Percentiles rank a stretch among this genome's conserved stretches.
These are phyloP conservation scores for Leucocoprinus sp. DNA, from an alignment of 768 basidiomycete genomes.

Conservation along the genomic window DNA sequence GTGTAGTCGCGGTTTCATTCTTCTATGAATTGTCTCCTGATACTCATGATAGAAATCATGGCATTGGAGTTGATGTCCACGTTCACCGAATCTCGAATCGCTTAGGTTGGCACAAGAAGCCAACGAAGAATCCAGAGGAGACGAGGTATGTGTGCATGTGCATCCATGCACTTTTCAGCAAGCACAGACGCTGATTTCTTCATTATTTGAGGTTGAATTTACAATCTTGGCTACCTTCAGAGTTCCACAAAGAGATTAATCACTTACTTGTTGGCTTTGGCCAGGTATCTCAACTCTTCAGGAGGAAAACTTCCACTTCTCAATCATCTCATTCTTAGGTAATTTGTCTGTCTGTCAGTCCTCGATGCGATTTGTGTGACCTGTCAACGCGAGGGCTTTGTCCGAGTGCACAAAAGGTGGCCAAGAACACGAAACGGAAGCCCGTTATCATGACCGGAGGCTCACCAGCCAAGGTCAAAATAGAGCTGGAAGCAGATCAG, in stretches of 20 bases:
- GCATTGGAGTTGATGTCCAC: slow-evolving; percentile 95
- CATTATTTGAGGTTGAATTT: slow-evolving; percentile 60
- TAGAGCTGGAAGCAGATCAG: slow-evolving; percentile 23
- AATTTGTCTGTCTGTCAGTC: slow-evolving; percentile 57
- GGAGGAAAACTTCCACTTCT: background rate
- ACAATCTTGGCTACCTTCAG: slow-evolving; percentile 76
- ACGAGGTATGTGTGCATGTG: slow-evolving; percentile 74
- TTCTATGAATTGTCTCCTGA: background rate
- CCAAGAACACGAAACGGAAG: slow-evolving; percentile 20
- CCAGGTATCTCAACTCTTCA: slow-evolving; percentile 42
- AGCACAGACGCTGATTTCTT: too few relatives aligned
- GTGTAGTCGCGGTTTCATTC: too few relatives aligned
- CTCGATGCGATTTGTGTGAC: slow-evolving; percentile 57
- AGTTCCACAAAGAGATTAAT: slow-evolving; percentile 69
- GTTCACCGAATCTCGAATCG: slow-evolving; percentile 94
- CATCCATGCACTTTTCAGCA: too few relatives aligned
- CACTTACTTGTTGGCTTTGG: slow-evolving; percentile 79
- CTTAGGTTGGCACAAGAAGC: slow-evolving; percentile 83
- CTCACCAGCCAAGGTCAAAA: slow-evolving; percentile 25
- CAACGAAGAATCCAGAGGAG: slow-evolving; percentile 81
- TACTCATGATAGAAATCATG: slow-evolving; percentile 52
- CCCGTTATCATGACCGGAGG: slow-evolving; percentile 14
- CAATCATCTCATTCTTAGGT: slow-evolving; percentile 30
- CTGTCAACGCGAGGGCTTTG: slow-evolving; percentile 50
- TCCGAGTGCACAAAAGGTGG: slow-evolving; percentile 45